These are phyloP conservation scores for Candida oleophila DNA, from an alignment of 805 yeast genomes.

Conservation along the genomic window DNA sequence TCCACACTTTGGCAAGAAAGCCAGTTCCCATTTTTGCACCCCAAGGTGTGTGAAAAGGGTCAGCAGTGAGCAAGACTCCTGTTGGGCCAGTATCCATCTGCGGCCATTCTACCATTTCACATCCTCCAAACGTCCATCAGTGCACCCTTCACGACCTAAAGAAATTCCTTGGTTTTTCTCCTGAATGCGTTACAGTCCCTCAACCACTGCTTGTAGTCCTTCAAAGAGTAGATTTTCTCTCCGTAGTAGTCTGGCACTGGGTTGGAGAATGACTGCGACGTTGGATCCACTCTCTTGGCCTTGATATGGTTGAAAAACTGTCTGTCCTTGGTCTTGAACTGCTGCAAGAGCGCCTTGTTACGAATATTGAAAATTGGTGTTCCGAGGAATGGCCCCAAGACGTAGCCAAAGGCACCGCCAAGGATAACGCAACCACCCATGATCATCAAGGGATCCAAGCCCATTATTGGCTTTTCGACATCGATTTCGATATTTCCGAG, in stretches of 20 bases:
- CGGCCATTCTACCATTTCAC: not conserved
- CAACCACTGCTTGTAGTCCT: constrained; percentile 91
- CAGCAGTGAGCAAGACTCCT: not conserved
- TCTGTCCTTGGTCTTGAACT: constrained; percentile 63
- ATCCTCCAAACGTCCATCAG: not conserved
- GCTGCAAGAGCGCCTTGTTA: constrained; percentile 44
- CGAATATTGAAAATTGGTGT: constrained; percentile 61
- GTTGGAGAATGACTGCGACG: constrained; percentile 83
- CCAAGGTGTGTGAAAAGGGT: too few relatives aligned
- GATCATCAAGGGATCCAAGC: constrained; percentile 85
- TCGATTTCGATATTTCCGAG: constrained; percentile 83
- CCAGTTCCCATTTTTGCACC: not conserved
- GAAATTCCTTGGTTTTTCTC: constrained; percentile 75
- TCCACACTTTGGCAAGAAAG: too few relatives aligned
- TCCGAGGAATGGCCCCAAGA: constrained; percentile 82
- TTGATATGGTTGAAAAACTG: constrained; percentile 72
- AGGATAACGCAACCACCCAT: constrained; percentile 70
- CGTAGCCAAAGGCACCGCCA: constrained; percentile 74
- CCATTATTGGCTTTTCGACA: constrained; percentile 80
- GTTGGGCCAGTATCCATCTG: not conserved
- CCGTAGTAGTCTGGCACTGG: constrained; percentile 99
- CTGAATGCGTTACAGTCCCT: constrained; percentile 91
- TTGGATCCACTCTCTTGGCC: constrained; percentile 86
- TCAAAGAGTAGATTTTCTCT: constrained; percentile 84
- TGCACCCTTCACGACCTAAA: constrained; percentile 27